Evolutionary conservation across 208 protist species (phyloP).

Genomic region (Leishmania turanica): DNA sequence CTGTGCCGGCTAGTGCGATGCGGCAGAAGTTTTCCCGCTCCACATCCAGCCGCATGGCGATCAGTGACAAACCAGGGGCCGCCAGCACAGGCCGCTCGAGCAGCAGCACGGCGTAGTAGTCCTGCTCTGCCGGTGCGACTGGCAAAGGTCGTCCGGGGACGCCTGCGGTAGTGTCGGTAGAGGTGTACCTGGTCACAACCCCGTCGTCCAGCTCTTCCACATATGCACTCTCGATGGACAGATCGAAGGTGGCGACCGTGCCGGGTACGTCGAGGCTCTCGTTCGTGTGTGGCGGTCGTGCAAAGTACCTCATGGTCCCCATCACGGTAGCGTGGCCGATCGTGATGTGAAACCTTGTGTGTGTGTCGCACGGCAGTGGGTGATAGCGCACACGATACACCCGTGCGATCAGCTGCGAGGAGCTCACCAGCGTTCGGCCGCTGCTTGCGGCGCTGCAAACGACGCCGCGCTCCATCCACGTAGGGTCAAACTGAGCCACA

Average conservation of each 20-base stretch:
- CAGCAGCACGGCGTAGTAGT: conserved; percentile 68
- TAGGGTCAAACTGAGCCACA: conserved; percentile 93
- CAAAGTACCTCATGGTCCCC: conserved; percentile 82
- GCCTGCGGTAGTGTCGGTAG: background rate
- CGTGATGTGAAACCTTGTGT: conserved; percentile 84
- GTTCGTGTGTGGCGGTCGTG: conserved; percentile 9
- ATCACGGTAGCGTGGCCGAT: conserved; percentile 90
- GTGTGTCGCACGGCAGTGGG: conserved; percentile 52
- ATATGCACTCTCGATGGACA: conserved; percentile 37
- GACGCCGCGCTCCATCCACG: conserved; percentile 88
- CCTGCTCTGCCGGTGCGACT: conserved; percentile 8
- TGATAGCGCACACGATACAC: conserved; percentile 84
- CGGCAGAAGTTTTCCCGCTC: conserved; percentile 76
- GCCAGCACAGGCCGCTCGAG: conserved; percentile 56
- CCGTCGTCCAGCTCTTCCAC: conserved; percentile 56
- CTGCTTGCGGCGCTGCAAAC: conserved; percentile 46
- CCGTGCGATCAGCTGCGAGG: conserved; percentile 48
- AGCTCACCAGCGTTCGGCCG: conserved; percentile 11
- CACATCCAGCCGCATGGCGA: conserved; percentile 75
- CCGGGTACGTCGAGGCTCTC: background rate
- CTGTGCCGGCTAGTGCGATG: conserved; percentile 64
- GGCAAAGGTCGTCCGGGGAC: conserved; percentile 35
- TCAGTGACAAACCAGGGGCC: conserved; percentile 35
- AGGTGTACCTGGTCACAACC: conserved; percentile 29
- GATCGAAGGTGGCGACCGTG: conserved; percentile 10